Evolutionary conservation across 352 stramenopile species (phyloP).

Genomic region (Thalassiosira delicatula): DNA sequence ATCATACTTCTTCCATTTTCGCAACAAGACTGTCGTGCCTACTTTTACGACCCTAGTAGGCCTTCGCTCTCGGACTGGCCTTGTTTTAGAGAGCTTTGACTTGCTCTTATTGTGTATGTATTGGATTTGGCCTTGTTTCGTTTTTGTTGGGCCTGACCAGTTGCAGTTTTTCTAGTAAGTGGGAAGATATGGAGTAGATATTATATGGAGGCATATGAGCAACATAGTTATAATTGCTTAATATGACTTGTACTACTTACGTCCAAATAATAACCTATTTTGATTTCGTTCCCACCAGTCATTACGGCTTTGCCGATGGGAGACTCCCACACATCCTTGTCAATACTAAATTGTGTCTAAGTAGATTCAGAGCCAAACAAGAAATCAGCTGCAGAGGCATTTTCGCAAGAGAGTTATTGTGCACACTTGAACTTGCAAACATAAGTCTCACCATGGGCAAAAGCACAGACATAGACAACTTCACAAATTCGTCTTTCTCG

Average conservation of each 20-base stretch:
- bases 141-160: slow-evolving; percentile 55
- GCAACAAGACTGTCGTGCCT: slow-evolving; percentile 45
- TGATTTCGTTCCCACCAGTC: slow-evolving; percentile 37
- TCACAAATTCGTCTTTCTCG: slow-evolving; percentile 58
- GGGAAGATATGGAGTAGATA: no score
- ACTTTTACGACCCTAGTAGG: slow-evolving; percentile 46
- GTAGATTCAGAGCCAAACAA: background rate
- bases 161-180: slow-evolving; percentile 46
- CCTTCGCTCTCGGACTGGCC: background rate
- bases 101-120: slow-evolving; percentile 1
- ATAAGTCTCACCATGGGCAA: slow-evolving; percentile 73
- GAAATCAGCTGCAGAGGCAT: no score
- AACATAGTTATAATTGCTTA: no score
- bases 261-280: slow-evolving; percentile 55
- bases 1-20: slow-evolving; percentile 56
- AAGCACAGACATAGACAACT: slow-evolving; percentile 71
- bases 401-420: no score
- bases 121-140: slow-evolving; percentile 28
- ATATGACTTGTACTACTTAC: no score
- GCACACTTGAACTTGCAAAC: background rate
- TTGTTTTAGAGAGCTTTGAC: slow-evolving; percentile 4
- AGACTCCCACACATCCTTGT: slow-evolving; percentile 75
- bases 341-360: slow-evolving; percentile 80
- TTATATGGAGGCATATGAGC: no score
- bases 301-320: slow-evolving; percentile 53